phyloP scores from a whole-genome alignment of 768 basidiomycete species.

The Leccinum subgranulosum region DNA sequence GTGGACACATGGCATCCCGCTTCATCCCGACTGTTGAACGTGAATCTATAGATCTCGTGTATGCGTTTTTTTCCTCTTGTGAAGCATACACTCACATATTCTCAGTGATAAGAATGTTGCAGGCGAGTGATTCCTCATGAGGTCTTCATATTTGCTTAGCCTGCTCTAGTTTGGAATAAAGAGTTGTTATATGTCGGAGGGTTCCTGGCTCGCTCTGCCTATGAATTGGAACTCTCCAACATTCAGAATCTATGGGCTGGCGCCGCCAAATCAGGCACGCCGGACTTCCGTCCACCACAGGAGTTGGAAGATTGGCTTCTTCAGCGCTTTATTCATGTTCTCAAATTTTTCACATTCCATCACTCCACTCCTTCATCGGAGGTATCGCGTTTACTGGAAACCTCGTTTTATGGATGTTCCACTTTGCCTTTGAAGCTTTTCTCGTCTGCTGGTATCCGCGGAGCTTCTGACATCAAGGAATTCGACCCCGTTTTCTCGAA shows the following conservation, averaged over 20 bases:
- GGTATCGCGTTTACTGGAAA: constrained; percentile 68
- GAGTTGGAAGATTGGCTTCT: constrained; percentile 52
- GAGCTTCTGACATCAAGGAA: constrained; percentile 37
- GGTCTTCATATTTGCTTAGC: neutral
- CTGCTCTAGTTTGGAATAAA: constrained; percentile 76
- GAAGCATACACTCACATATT: neutral
- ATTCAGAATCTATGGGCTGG: constrained; percentile 51
- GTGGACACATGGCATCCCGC: constrained; percentile 16
- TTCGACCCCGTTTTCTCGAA: constrained; percentile 66
- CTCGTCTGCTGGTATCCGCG: constrained; percentile 9
- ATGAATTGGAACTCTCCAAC: constrained; percentile 12
- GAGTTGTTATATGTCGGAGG: constrained; percentile 41
- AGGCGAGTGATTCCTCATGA: neutral
- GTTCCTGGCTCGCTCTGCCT: constrained; percentile 7
- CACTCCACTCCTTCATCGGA: constrained; percentile 82
- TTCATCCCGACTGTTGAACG: constrained; percentile 19
- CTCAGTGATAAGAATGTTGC: constrained; percentile 9
- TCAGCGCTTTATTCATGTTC: constrained; percentile 66
- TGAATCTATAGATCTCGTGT: constrained; percentile 15
- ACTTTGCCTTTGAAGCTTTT: constrained; percentile 5
- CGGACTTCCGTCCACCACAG: constrained; percentile 31
- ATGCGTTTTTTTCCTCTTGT: neutral
- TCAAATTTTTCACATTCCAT: constrained; percentile 89
- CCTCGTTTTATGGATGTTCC: constrained; percentile 48
- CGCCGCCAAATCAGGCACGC: constrained; percentile 34